A percentile compares a stretch with the other conserved stretches of the same genome.
These are phyloP conservation scores for Lactarius tabidus DNA, from an alignment of 768 basidiomycete genomes.

Conservation along the genomic window DNA sequence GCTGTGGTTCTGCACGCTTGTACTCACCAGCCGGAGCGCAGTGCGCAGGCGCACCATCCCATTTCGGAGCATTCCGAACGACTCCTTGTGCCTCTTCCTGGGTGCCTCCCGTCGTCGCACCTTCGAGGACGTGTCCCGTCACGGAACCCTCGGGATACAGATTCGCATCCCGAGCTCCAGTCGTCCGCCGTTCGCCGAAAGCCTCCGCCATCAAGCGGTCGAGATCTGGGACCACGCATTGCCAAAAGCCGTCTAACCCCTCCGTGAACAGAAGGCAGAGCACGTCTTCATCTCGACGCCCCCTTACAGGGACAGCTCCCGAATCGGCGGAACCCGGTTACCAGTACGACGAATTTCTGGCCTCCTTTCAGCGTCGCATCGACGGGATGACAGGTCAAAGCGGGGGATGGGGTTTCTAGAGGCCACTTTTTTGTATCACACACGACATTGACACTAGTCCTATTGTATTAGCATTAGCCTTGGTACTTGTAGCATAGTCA, in stretches of 20 bases:
- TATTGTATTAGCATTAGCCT: background rate
- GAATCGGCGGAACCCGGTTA: background rate
- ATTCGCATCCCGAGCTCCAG: constrained; percentile 18
- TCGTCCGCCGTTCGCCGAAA: constrained; percentile 14
- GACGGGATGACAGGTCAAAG: constrained; percentile 20
- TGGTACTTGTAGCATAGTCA: background rate
- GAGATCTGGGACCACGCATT: background rate
- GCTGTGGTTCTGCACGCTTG: background rate
- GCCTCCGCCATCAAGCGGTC: background rate
- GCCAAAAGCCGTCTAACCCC: background rate
- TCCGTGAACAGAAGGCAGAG: background rate
- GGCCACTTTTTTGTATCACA: background rate
- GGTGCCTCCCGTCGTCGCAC: constrained; percentile 11
- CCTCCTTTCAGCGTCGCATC: constrained; percentile 18
- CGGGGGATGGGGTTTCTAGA: constrained; percentile 22
- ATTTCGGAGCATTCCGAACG: constrained; percentile 8
- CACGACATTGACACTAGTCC: background rate
- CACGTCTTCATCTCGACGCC: background rate
- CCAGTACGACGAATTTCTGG: constrained; percentile 20
- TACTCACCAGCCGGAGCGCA: background rate
- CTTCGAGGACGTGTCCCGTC: background rate
- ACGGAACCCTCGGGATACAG: constrained; percentile 11
- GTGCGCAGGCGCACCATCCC: constrained; percentile 2
- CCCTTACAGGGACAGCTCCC: background rate
- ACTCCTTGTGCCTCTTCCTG: constrained; percentile 1